Conservation (phyloP, 1,139 yeast genomes). For the Hansenula sp. region DNA sequence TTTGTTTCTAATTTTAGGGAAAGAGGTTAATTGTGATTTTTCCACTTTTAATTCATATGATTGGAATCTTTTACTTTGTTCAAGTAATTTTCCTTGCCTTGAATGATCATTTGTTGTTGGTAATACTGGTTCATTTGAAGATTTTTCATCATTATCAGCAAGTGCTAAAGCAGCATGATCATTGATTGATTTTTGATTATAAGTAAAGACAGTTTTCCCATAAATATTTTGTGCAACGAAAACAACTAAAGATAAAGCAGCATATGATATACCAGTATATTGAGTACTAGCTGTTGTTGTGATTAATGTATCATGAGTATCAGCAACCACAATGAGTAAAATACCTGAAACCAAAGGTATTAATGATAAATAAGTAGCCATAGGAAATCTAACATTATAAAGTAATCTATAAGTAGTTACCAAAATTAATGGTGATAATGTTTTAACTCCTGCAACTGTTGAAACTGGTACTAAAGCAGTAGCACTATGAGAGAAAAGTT, state of each 20-base stretch:
- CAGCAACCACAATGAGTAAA: slow-evolving; percentile 29
- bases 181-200: slow-evolving; percentile 24
- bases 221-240: slow-evolving; percentile 92
- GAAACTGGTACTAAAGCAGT: slow-evolving; percentile 90
- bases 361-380: slow-evolving; percentile 62
- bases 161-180: slow-evolving; percentile 21
- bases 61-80: slow-evolving; percentile 7
- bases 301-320: slow-evolving; percentile 29
- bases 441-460: slow-evolving; percentile 89
- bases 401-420: slow-evolving; percentile 69
- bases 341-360: slow-evolving; percentile 72
- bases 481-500: slow-evolving; percentile 85
- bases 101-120: slow-evolving; percentile 6
- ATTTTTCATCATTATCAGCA: slow-evolving; percentile 1
- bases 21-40: slow-evolving; percentile 7
- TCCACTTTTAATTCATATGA: slow-evolving; percentile 12
- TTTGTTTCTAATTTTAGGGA: slow-evolving; percentile 23
- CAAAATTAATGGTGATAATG: slow-evolving; percentile 83
- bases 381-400: slow-evolving; percentile 50
- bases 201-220: slow-evolving; percentile 81
- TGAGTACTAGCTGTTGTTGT: slow-evolving; percentile 32
- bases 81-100: slow-evolving; percentile 18
- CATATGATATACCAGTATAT: slow-evolving; percentile 66
- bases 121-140: slow-evolving; percentile 14
- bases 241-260: slow-evolving; percentile 75